phyloP scores from a whole-genome alignment of 805 yeast genomes.

The Isabelozyma heimii region DNA sequence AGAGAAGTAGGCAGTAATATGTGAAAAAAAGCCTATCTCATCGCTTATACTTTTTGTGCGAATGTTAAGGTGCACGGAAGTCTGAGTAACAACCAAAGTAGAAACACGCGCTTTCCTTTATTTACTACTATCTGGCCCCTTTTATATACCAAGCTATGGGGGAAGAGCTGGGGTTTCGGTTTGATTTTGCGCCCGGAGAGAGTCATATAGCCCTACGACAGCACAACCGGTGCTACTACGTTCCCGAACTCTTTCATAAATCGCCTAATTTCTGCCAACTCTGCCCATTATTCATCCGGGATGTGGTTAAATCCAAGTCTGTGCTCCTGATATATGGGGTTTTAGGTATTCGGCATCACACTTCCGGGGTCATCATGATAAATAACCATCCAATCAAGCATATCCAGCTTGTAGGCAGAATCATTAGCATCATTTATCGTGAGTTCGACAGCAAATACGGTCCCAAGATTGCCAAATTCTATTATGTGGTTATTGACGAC shows the following conservation, averaged over 20 bases:
- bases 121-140: background rate
- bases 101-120: background rate
- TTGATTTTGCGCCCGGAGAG: constrained; percentile 35
- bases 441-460: constrained; percentile 4
- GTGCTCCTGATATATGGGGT: background rate
- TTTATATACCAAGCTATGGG: background rate
- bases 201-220: constrained; percentile 29
- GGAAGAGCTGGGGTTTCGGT: background rate
- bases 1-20: background rate
- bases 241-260: constrained; percentile 32
- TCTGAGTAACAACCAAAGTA: background rate
- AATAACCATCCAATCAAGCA: constrained; percentile 33
- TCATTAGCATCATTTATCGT: constrained; percentile 19
- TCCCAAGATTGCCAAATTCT: constrained; percentile 5
- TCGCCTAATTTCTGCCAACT: constrained; percentile 20
- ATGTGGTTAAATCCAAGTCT: constrained; percentile 15
- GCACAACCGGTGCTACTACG: constrained; percentile 22
- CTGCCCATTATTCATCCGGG: constrained; percentile 28
- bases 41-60: background rate
- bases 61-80: background rate
- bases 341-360: background rate
- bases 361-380: constrained; percentile 12
- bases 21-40: background rate
- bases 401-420: constrained; percentile 24
- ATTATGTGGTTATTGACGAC: constrained; percentile 31